Evolutionary conservation across 2,329 filamentous ascomycete species (phyloP).

Genomic region (Neonectria neomacrospora): DNA sequence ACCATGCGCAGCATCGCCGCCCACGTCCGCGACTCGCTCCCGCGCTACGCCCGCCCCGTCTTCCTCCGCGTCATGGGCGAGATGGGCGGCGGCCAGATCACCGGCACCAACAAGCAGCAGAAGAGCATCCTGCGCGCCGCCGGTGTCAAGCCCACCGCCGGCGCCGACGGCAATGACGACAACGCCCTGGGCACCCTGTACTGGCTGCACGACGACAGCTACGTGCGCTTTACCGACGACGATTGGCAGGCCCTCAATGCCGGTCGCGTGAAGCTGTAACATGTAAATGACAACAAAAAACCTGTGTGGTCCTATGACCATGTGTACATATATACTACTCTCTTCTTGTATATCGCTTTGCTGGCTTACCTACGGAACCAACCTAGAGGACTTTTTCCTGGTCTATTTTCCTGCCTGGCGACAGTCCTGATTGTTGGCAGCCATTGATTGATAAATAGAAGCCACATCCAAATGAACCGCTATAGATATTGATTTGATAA

Average conservation of each 20-base stretch:
- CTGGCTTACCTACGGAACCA: neutral
- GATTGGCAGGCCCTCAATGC: constrained; percentile 77
- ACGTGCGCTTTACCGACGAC: constrained; percentile 71
- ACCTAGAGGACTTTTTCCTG: neutral
- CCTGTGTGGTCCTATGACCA: neutral
- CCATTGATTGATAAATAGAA: neutral
- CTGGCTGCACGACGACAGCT: constrained; percentile 74
- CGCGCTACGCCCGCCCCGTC: constrained; percentile 79
- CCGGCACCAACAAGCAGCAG: constrained; percentile 90
- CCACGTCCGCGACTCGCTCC: constrained; percentile 69
- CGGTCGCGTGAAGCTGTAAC: constrained; percentile 76
- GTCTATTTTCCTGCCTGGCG: neutral
- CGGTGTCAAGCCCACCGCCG: constrained; percentile 73
- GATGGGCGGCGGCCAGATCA: constrained; percentile 68
- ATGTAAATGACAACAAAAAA: neutral
- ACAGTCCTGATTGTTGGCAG: neutral
- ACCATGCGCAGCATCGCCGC: constrained; percentile 69
- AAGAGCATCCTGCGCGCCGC: constrained; percentile 78
- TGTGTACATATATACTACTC: neutral
- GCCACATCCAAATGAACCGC: neutral
- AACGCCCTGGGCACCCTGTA: constrained; percentile 65
- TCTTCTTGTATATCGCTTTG: neutral
- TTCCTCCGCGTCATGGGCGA: constrained; percentile 77
- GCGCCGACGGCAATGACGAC: constrained; percentile 21
- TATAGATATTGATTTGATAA: neutral